phyloP scores from a whole-genome alignment of 805 yeast genomes.

The Starmerella apis region DNA sequence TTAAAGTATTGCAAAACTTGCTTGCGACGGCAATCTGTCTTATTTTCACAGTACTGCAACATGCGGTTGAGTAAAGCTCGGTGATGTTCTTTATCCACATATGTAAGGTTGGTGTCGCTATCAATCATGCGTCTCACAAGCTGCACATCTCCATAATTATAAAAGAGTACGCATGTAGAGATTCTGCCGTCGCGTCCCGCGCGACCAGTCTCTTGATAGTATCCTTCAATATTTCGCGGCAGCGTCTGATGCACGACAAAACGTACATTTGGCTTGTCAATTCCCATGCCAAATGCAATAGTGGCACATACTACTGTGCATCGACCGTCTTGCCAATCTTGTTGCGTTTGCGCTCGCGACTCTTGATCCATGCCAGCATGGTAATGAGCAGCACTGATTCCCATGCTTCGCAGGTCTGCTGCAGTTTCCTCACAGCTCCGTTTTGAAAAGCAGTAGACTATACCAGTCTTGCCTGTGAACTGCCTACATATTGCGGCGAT shows the following conservation, averaged over 20 bases:
- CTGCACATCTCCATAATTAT: conserved; percentile 69
- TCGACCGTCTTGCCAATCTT: conserved; percentile 64
- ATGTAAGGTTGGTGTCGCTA: conserved; percentile 56
- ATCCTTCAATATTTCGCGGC: conserved; percentile 88
- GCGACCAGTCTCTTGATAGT: conserved; percentile 96
- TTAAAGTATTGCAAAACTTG: conserved; percentile 86
- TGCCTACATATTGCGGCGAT: conserved; percentile 28
- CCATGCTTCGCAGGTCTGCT: conserved; percentile 42
- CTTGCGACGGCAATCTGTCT: conserved; percentile 78
- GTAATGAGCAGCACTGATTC: conserved; percentile 60
- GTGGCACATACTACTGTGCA: conserved; percentile 88
- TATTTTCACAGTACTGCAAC: conserved; percentile 82
- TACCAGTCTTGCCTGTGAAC: conserved; percentile 60
- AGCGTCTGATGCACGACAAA: conserved; percentile 80
- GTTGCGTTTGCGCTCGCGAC: conserved; percentile 62
- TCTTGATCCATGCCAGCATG: conserved; percentile 92
- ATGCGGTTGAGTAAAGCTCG: conserved; percentile 68
- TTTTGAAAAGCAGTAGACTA: conserved; percentile 87
- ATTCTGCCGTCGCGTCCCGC: conserved; percentile 91
- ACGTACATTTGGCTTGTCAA: conserved; percentile 91
- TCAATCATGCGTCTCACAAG: conserved; percentile 65
- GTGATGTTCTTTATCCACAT: conserved; percentile 63
- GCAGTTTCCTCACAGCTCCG: conserved; percentile 78
- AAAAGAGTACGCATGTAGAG: conserved; percentile 76
- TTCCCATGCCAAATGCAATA: conserved; percentile 98